Conservation (phyloP, 2,329 filamentous ascomycete genomes). For the Hortaea werneckii region DNA sequence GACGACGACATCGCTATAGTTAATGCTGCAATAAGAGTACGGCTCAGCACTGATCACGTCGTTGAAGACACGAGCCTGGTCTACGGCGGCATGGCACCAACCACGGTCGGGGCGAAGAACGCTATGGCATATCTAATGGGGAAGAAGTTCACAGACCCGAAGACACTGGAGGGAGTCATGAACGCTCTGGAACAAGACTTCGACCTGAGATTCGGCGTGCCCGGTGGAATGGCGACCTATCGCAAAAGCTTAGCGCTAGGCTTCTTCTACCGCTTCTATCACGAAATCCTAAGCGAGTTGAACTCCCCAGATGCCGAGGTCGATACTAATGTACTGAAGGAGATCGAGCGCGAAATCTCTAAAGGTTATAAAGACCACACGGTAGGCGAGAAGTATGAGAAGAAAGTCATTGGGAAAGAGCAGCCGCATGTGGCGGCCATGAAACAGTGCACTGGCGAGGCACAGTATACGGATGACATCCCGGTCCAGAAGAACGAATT, state of each 20-base stretch:
- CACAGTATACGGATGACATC: slow-evolving; percentile 94
- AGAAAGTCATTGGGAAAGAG: slow-evolving; percentile 76
- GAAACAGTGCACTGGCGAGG: slow-evolving; percentile 88
- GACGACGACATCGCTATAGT: slow-evolving; percentile 99
- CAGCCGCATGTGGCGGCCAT: slow-evolving; percentile 80
- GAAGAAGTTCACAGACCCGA: slow-evolving; percentile 67
- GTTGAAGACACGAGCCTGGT: slow-evolving; percentile 71
- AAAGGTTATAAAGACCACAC: slow-evolving; percentile 67
- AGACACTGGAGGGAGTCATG: slow-evolving; percentile 84
- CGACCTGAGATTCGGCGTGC: slow-evolving; percentile 77
- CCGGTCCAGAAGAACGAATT: slow-evolving; percentile 79
- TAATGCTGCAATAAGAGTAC: slow-evolving; percentile 71
- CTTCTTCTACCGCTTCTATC: slow-evolving; percentile 96
- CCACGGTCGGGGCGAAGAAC: slow-evolving; percentile 75
- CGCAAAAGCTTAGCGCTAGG: slow-evolving; percentile 79
- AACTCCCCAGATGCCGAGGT: slow-evolving; percentile 37
- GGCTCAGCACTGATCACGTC: slow-evolving; percentile 55
- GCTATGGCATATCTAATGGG: slow-evolving; percentile 65
- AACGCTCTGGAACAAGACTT: slow-evolving; percentile 83
- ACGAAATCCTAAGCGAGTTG: slow-evolving; percentile 65
- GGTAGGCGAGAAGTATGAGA: slow-evolving; percentile 65
- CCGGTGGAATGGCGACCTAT: slow-evolving; percentile 95
- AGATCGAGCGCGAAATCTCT: slow-evolving; percentile 79
- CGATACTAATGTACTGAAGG: slow-evolving; percentile 67
- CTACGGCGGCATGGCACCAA: slow-evolving; percentile 91